Base-by-base conservation (phyloP, 257 asterid genomes). In the Nicotiana noctiflora region DNA sequence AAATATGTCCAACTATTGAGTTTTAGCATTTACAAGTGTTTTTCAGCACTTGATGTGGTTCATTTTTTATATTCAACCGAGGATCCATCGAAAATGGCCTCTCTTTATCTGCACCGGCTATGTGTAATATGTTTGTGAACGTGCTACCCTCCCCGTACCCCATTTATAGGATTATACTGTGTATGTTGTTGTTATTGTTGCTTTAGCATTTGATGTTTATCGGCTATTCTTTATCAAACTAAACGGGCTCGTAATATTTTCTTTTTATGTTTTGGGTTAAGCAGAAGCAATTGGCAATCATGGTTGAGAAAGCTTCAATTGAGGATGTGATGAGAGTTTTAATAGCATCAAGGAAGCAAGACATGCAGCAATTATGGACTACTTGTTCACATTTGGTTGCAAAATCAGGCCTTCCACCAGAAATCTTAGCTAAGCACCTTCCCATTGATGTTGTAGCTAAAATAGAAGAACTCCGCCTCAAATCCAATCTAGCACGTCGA, bases 321-420 rank as follows among this genome's bases (percentile, higher is more conserved):
- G 98, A 95, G 57, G 98, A 93, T 80, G 98, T 95, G 5, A 95
- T 95, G 98, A 95, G 93, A 77, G 98, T 93, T 8, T 75, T 95
- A 55, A 90, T 91, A 67, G 95, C 98, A 65, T 95, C 98, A 64
- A 88, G 97, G 80, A 95, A 95, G 81, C 98, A 93, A 88, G 98
- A 93, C 64, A 87, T 95, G 95, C 96, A 92, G 23, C 97, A 91
- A 44, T 79, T 95, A 7, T 95, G 98, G 98, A 87, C 90, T 23
- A 95, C 97, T 57, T 95, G 98, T 79, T 95, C 98, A 4, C 98
- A 92, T 40, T 80, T 93, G 23, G 98, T 93, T 0, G 95, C 98
- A 0, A 95, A 95, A 87, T 93, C 98, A 0, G 98, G 98, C 18
- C 94, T 95, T 31, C 98, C 98, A 0, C 97, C 97, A 14, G 98